These are phyloP conservation scores for Rubia yunnanensis DNA, from an alignment of 257 asterid species.

Conservation along the genomic window DNA sequence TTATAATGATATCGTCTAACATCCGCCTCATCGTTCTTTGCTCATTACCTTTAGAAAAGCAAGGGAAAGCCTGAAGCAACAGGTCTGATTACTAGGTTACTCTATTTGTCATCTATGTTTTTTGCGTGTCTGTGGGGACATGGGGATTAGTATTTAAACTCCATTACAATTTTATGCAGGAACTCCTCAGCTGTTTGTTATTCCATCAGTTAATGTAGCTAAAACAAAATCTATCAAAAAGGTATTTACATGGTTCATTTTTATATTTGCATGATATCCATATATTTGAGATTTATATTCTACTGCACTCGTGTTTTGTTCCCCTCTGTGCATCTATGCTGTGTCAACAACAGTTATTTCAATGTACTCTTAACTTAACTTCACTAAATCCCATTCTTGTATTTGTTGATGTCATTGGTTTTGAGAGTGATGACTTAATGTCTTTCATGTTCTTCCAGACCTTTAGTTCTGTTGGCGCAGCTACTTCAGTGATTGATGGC, in stretches of 20 bases:
- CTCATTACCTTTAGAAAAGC: conserved; percentile 25
- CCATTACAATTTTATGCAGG: conserved; percentile 28
- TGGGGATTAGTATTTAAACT: not conserved
- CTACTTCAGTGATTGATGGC: conserved; percentile 84
- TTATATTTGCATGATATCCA: not conserved
- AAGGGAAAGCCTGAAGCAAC: conserved; percentile 26
- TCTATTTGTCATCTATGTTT: not conserved
- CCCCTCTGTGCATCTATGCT: not conserved
- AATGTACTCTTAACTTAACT: not conserved
- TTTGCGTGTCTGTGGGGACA: not conserved
- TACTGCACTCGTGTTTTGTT: not conserved
- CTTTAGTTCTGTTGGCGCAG: conserved; percentile 38
- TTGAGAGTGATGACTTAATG: not conserved
- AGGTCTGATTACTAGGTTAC: conserved; percentile 30
- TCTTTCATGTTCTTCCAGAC: conserved; percentile 26
- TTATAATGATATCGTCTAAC: not conserved
- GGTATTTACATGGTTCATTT: conserved; percentile 21
- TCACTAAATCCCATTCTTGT: not conserved
- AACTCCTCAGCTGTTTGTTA: conserved; percentile 27
- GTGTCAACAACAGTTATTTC: not conserved
- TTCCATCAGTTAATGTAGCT: conserved; percentile 30
- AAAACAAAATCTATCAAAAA: conserved; percentile 52
- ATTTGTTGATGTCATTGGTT: not conserved
- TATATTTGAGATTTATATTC: not conserved
- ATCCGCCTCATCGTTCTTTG: conserved; percentile 13